Conservation (phyloP, 1,139 yeast species). For the Candida sanyaensis region DNA sequence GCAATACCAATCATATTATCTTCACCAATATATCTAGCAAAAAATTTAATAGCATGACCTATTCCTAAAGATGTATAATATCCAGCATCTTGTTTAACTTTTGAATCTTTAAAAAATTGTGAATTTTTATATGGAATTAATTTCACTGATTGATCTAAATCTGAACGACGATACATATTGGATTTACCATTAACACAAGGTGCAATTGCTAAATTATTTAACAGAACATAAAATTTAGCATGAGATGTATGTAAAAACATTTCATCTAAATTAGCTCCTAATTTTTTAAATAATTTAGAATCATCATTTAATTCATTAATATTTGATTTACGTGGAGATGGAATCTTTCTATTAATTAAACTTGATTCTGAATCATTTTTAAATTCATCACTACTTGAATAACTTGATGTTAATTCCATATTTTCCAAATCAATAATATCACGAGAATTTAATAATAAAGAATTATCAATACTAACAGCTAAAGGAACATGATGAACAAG, state of each 20-base stretch:
- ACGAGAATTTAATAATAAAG: not conserved
- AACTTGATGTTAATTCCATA: conserved; percentile 19
- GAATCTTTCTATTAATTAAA: conserved; percentile 12
- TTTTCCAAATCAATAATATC: conserved; percentile 18
- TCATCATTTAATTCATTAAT: conserved; percentile 3
- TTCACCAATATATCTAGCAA: conserved; percentile 85
- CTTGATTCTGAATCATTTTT: conserved; percentile 3
- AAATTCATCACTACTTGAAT: conserved; percentile 11
- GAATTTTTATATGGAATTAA: conserved; percentile 26
- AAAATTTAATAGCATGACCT: conserved; percentile 63
- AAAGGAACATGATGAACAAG: conserved; percentile 82
- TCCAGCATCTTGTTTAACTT: conserved; percentile 35
- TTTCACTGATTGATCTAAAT: conserved; percentile 65
- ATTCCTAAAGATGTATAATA: conserved; percentile 31
- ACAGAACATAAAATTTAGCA: conserved; percentile 78
- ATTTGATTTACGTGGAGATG: conserved; percentile 1
- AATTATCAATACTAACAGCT: conserved; percentile 45
- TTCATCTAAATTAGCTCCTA: conserved; percentile 81
- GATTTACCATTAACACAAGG: conserved; percentile 96
- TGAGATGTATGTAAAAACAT: conserved; percentile 84
- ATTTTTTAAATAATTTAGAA: conserved; percentile 22
- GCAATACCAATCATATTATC: conserved; percentile 93
- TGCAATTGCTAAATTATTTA: conserved; percentile 75
- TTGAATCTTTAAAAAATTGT: conserved; percentile 32
- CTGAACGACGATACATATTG: conserved; percentile 71